Evolutionary conservation across 331 rosid species (phyloP), one percentile per base, ranked within the genome.

Genomic region (Dryas integrifolia): DNA sequence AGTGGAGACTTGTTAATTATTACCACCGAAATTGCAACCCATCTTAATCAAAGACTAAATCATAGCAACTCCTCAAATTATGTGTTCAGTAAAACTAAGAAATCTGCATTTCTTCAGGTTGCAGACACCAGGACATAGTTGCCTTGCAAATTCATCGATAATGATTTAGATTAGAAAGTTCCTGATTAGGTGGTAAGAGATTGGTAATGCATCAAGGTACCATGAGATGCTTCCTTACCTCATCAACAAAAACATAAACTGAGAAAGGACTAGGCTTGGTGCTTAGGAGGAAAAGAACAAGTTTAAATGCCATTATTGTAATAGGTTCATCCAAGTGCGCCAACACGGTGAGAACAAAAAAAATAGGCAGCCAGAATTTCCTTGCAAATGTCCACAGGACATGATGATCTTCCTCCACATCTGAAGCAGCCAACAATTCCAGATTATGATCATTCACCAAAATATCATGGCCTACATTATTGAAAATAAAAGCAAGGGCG

Each of bases 251-350:
- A 60, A 84, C 59, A 84, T 88, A 91, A 48, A 88, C 96, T 3
- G 96, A 88, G 70, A 87, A 85, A 67, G 96, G 92, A 78, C 80
- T 80, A 18, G 97, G 92, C 76, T 84, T 91, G 47, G 95, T 88
- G 86, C 84, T 82, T 16, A 85, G 78, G 67, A 91, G 89, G 82
- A 91, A 85, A 7, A 91, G 82, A 56, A 75, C 18, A 14, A 81
- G 74, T 79, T 87, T 85, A 41, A 76, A 7, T 57, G 76, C 68
- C 55, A 91, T 53, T 52, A 78, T 62, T 11, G 51, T 8, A 45
- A 85, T 16, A 40, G 92, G 89, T 53, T 82, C 76, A 61, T 72
- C 87, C 82, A 80, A 82, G 80, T 84, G 80, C 13, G 87, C 53
- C 69, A 87, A 80, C 83, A 84, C 83, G 2, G 86, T 85, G 58